These are phyloP conservation scores for Nematocida sp. DNA, from an alignment of 371 early-diverging fungal species.

Conservation along the genomic window DNA sequence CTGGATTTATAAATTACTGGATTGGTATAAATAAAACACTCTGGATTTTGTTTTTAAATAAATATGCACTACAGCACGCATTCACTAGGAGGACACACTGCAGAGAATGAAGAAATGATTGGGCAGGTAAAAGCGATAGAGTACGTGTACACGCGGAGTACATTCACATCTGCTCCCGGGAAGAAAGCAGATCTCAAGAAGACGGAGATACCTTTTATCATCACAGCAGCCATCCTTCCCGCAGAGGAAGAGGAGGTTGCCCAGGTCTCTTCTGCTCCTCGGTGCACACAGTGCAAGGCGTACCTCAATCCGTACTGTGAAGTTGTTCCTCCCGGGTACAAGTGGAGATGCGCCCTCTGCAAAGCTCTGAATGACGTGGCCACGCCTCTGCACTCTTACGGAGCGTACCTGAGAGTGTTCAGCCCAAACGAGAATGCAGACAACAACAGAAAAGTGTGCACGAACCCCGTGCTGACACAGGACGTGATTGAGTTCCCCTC, in stretches of 20 bases:
- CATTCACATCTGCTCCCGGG: conserved; percentile 47
- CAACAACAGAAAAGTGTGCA: conserved; percentile 44
- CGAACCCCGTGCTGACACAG: conserved; percentile 45
- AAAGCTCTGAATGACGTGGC: conserved; percentile 49
- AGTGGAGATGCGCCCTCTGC: conserved; percentile 65
- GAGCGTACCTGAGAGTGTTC: conserved; percentile 18
- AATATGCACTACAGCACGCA: conserved; percentile 14
- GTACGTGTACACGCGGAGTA: conserved; percentile 44
- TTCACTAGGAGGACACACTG: conserved; percentile 14
- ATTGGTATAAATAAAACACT: background rate
- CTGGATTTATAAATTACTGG: too few relatives aligned
- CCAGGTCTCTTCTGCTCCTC: conserved; percentile 23
- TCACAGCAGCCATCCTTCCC: conserved; percentile 47
- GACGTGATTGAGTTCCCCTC: conserved; percentile 57
- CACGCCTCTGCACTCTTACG: conserved; percentile 51
- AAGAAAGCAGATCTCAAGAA: conserved; percentile 44
- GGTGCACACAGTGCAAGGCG: conserved; percentile 61
- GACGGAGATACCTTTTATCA: conserved; percentile 57
- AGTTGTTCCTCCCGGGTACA: conserved; percentile 63
- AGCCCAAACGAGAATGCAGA: conserved; percentile 53
- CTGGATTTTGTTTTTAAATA: conserved; percentile 41
- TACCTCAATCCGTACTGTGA: conserved; percentile 64
- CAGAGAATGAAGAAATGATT: conserved; percentile 31
- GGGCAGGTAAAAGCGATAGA: conserved; percentile 36
- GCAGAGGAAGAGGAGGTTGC: conserved; percentile 29